These are phyloP conservation scores for Neurospora sp. DNA, from an alignment of 495 filamentous ascomycete species.

Conservation along the genomic window DNA sequence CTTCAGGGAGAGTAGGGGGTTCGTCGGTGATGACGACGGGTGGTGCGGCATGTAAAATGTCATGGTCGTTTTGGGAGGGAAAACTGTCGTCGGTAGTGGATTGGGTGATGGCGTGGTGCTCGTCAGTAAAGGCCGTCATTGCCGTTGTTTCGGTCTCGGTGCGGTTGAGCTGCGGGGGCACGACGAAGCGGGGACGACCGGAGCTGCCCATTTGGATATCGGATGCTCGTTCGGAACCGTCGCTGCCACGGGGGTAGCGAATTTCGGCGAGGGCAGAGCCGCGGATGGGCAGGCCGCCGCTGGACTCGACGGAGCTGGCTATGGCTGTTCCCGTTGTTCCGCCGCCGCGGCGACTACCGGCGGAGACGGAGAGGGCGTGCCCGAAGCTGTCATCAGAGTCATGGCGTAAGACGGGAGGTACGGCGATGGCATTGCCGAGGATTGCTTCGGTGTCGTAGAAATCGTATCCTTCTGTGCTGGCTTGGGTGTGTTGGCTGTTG, in stretches of 20 bases:
- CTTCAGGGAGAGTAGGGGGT: background rate
- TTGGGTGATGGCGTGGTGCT: constrained; percentile 36
- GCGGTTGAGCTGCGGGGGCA: constrained; percentile 15
- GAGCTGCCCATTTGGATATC: constrained; percentile 25
- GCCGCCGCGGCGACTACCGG: constrained; percentile 41
- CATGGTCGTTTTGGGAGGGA: constrained; percentile 19
- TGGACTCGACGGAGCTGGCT: constrained; percentile 17
- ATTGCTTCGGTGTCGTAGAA: constrained; percentile 43
- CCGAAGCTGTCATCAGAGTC: constrained; percentile 70
- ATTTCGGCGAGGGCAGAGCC: constrained; percentile 4
- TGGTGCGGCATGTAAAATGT: constrained; percentile 1
- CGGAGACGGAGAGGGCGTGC: constrained; percentile 72
- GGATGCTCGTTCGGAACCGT: constrained; percentile 26
- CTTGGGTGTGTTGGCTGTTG: constrained; percentile 30
- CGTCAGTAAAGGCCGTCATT: constrained; percentile 27
- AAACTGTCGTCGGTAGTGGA: constrained; percentile 29
- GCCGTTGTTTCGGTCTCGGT: constrained; percentile 23
- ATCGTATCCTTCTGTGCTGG: constrained; percentile 46
- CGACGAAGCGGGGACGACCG: constrained; percentile 7
- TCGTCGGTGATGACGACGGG: constrained; percentile 2
- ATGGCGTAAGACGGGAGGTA: constrained; percentile 43
- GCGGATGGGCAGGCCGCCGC: constrained; percentile 17
- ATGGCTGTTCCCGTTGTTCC: constrained; percentile 19
- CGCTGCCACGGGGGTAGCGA: constrained; percentile 15
- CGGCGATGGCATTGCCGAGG: constrained; percentile 33